Evolutionary conservation across 2,329 filamentous ascomycete genomes (phyloP).

Genomic region (Fusarium sp.): DNA sequence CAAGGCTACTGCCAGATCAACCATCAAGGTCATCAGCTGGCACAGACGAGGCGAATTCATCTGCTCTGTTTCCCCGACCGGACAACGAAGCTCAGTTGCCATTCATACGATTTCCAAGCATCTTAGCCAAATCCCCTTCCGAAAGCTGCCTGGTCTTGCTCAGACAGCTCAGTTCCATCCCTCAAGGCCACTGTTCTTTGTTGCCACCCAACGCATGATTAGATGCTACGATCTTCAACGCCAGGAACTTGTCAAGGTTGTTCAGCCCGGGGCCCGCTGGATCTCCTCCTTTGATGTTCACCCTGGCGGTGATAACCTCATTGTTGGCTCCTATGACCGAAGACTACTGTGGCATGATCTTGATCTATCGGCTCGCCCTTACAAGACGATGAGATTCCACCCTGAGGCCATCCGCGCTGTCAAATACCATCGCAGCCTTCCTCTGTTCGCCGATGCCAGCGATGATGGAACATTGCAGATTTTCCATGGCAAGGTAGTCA

Average conservation of each 20-base stretch:
- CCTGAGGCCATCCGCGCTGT: constrained; percentile 90
- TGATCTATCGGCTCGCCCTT: constrained; percentile 88
- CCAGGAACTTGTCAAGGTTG: constrained; percentile 90
- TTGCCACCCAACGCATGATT: constrained; percentile 93
- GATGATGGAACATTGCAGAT: constrained; percentile 96
- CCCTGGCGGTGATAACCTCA: constrained; percentile 90
- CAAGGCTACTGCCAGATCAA: constrained; percentile 80
- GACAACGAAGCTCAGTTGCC: constrained; percentile 82
- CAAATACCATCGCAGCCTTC: constrained; percentile 83
- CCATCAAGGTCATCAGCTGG: constrained; percentile 91
- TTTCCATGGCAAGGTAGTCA: constrained; percentile 96
- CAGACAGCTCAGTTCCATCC: constrained; percentile 97
- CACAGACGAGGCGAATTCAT: constrained; percentile 96
- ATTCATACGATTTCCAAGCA: constrained; percentile 97
- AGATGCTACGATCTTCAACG: constrained; percentile 93
- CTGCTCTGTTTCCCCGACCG: constrained; percentile 86
- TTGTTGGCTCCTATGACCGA: constrained; percentile 94
- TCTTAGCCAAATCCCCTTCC: constrained; percentile 93
- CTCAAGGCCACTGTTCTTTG: constrained; percentile 90
- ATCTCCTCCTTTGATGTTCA: constrained; percentile 96
- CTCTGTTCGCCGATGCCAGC: constrained; percentile 92
- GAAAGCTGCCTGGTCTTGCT: constrained; percentile 76
- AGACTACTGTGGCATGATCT: constrained; percentile 96
- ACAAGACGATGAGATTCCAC: constrained; percentile 97
- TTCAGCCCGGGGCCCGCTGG: constrained; percentile 92